Base-by-base conservation (phyloP, 805 yeast genomes). In the Yarrowia sp. region DNA sequence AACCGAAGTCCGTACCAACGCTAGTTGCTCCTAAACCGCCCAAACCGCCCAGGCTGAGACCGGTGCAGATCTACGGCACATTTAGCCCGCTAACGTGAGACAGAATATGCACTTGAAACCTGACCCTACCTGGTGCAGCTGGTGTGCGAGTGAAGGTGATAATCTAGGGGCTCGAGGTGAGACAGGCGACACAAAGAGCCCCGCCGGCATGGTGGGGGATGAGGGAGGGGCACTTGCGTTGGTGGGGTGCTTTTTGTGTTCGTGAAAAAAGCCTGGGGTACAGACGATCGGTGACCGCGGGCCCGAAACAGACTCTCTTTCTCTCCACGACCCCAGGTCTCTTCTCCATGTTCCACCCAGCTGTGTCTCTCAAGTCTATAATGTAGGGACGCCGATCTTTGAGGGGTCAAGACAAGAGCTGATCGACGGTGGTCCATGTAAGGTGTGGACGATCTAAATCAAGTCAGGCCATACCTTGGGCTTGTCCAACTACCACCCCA, bases 381-480 rank as follows among this genome's bases (percentile, higher is more conserved):
- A 50, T 36, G 58, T 36, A 38, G 58, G 43, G 58, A 38, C 43
- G 58, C 13, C 58, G 58, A 52, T 52, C 58, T 52, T 52, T 52
- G 58, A 52, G 58, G 58, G 58, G 58, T 52, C 58, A 38, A 38
- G 58, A 52, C 58, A 52, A 52, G 58, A 15, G 34, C 5, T 13
- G 58, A 52, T 52, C 58, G 52, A 2, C 49, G 17, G 14, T 20
- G 50, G 14, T 50, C 40, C 56, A 36, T 38, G 58, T 52, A 52
- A 50, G 55, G 55, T 50, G 40, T 4, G 15, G 55, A 1, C 55
- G 40, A 50, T 50, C 55, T 50, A n/a, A 30, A 15, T 34, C 55
- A 34, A 34, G 58, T 52, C 58, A 52, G 58, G 43, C 58, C 58
- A 52, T 20, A 52, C 20, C 40, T 17, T 17, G 38, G 38, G 38